Base-by-base conservation (phyloP, 345 rosid species). In the Stellera chamaejasme region DNA sequence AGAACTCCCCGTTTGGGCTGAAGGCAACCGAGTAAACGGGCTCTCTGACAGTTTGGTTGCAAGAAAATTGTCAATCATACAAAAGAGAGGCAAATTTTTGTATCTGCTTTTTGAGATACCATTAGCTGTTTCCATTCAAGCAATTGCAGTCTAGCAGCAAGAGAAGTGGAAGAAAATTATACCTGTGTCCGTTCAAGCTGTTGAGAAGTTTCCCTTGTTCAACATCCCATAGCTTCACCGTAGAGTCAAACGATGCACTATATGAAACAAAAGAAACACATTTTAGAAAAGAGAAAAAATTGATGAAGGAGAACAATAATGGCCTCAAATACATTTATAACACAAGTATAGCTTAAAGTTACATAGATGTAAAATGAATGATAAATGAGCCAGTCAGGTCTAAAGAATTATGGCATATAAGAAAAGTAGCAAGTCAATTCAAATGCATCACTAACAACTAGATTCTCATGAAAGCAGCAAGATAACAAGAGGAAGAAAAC, bases 181-280 rank as follows among this genome's bases (percentile, higher is more conserved):
- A 90, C 99, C 90, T 82, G 87, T 94, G 99, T 27, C 97, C 97
- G 45, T 85, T 79, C 75, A 94, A 83, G 72, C 84, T 89, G 77
- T 72, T 64, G 59, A 85, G 72, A 73, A 90, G 87, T 72, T 82
- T 94, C 49, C 99, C 99, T 44, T 72, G 77, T 54, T 94, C 96
- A 60, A 87, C 95, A 69, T 94, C 99, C 99, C 97, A 94, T 67
- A 90, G 76, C 77, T 94, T 94, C 57, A 94, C 97, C 0, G 99
- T 76, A 16, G 96, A 90, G 78, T 94, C 99, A 63, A 94, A 94
- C 59, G 99, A 94, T 60, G 99, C 99, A 80, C 97, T 94, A 79
- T 50, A 58, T 39, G 36, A 72, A 61, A 50, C 48, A 48, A 45
- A 14, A 55, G 45, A 11, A 25, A 50, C 1, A 63, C 9, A 66